A percentile compares a stretch with the other conserved stretches of the same genome.
These are phyloP conservation scores for Oxytropis ochrocephala DNA, from an alignment of 306 rosid genomes.

Conservation along the genomic window DNA sequence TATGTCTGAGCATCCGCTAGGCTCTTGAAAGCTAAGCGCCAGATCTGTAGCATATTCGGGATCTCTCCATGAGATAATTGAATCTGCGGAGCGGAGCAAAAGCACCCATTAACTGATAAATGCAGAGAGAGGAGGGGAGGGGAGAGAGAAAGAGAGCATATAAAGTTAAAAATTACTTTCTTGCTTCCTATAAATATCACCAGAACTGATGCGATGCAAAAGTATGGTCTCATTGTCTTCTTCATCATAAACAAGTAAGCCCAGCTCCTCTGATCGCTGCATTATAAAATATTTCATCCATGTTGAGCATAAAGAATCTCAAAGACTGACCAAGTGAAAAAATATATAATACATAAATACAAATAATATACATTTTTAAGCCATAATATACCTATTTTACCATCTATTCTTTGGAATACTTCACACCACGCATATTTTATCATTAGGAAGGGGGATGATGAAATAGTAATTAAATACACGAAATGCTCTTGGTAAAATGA, in stretches of 20 bases:
- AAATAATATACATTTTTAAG: neutral
- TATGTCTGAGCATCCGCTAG: conserved; percentile 80
- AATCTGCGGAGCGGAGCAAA: conserved; percentile 42
- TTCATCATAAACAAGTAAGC: conserved; percentile 80
- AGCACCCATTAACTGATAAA: conserved; percentile 11
- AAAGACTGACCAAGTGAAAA: neutral
- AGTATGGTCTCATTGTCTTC: conserved; percentile 85
- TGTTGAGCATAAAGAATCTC: conserved; percentile 3
- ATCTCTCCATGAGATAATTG: conserved; percentile 97
- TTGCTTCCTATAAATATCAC: conserved; percentile 90
- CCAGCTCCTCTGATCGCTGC: conserved; percentile 90
- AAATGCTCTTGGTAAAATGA: neutral
- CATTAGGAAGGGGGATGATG: neutral
- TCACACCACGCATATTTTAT: neutral
- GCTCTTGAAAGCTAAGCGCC: conserved; percentile 97
- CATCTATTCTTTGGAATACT: neutral
- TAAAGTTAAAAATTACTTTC: conserved; percentile 59
- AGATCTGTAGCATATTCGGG: conserved; percentile 83
- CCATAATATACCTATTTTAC: neutral
- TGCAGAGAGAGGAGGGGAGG: neutral
- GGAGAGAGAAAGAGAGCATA: neutral
- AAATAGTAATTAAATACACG: neutral
- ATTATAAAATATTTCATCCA: conserved; percentile 20
- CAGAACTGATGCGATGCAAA: conserved; percentile 71
- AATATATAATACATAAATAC: neutral